phyloP scores from a whole-genome alignment of 2,329 filamentous ascomycete genomes.

The Aspergillus flavus region DNA sequence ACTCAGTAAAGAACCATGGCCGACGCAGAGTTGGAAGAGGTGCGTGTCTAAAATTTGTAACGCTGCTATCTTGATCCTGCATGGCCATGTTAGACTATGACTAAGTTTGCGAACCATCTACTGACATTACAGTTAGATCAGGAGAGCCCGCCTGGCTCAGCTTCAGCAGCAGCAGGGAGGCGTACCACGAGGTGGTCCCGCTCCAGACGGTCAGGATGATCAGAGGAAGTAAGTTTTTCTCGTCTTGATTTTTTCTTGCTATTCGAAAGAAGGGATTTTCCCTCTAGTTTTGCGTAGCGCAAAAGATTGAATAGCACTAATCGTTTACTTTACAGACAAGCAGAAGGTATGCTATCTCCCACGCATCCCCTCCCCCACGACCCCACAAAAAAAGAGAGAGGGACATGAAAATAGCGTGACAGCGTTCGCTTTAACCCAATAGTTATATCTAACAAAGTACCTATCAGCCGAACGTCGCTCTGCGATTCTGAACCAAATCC shows the following conservation, averaged over 20 bases:
- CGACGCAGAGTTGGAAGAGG: conserved; percentile 68
- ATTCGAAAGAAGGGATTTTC: background rate
- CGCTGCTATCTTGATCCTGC: background rate
- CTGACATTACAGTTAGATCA: conserved; percentile 62
- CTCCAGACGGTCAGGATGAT: conserved; percentile 61
- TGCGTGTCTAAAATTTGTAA: conserved; percentile 29
- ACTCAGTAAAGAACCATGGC: conserved; percentile 51
- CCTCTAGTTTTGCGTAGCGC: background rate
- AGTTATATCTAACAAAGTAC: background rate
- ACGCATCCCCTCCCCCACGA: background rate
- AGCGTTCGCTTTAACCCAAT: background rate
- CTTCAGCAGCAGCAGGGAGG: conserved; percentile 76
- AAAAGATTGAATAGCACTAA: background rate
- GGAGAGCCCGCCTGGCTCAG: conserved; percentile 89
- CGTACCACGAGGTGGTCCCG: conserved; percentile 46
- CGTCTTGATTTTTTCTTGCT: background rate
- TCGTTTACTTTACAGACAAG: conserved; percentile 28
- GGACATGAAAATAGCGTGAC: background rate
- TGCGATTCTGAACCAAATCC: conserved; percentile 82
- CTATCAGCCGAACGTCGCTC: conserved; percentile 36
- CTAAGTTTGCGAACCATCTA: background rate
- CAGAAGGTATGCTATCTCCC: conserved; percentile 31
- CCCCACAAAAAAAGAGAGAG: background rate
- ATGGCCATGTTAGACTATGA: background rate
- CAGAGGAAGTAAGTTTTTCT: conserved; percentile 61